Conservation (phyloP, 1,139 yeast species). For the Meyerozyma smithsonii region DNA sequence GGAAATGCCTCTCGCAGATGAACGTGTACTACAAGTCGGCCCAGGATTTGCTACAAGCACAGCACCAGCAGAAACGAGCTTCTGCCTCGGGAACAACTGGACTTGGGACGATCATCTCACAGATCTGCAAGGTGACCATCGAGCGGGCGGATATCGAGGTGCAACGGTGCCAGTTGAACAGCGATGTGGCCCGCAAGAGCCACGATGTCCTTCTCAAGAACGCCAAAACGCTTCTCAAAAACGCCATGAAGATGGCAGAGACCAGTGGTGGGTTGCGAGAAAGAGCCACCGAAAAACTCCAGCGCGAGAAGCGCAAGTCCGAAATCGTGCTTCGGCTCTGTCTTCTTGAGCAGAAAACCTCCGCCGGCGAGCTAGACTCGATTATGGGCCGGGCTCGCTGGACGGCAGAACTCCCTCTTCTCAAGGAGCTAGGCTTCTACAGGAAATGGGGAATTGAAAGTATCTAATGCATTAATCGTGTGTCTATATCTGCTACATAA, state of each 20-base stretch:
- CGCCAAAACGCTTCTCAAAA: conserved; percentile 38
- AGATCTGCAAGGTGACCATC: conserved; percentile 39
- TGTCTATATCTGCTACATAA: not conserved
- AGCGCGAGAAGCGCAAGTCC: conserved; percentile 36
- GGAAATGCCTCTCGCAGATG: conserved; percentile 41
- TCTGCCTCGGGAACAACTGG: conserved; percentile 18
- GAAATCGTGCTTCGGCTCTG: conserved; percentile 47
- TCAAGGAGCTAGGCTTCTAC: conserved; percentile 27
- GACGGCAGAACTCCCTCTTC: conserved; percentile 23
- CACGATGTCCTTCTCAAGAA: conserved; percentile 30
- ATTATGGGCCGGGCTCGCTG: conserved; percentile 33
- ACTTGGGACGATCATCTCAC: conserved; percentile 34
- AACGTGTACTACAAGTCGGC: conserved; percentile 33
- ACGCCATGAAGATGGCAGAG: conserved; percentile 43
- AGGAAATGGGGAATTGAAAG: conserved; percentile 18
- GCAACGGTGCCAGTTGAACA: conserved; percentile 38
- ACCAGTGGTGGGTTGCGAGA: conserved; percentile 50
- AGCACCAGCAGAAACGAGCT: conserved; percentile 16
- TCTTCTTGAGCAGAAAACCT: conserved; percentile 36
- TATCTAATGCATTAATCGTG: not conserved
- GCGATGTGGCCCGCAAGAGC: conserved; percentile 27
- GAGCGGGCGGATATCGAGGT: conserved; percentile 51
- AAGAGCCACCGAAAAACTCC: conserved; percentile 36
- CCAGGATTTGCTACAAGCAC: conserved; percentile 25
- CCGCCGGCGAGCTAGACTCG: conserved; percentile 30